phyloP scores from a whole-genome alignment of 305 asterid species.

The Lippia alba region DNA sequence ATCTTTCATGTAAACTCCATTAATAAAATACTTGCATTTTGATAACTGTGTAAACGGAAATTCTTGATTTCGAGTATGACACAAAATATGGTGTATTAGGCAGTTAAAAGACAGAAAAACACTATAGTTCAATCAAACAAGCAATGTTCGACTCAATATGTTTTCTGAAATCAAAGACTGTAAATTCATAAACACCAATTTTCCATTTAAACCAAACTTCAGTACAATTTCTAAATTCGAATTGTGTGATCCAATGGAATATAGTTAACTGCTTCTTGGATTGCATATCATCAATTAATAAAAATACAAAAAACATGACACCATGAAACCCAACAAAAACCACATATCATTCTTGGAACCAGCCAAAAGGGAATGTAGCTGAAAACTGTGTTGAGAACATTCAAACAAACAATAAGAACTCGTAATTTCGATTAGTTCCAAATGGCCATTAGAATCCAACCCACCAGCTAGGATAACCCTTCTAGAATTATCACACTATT shows the following conservation, averaged over 20 bases:
- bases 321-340: neutral
- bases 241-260: neutral
- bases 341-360: neutral
- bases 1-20: constrained; percentile 47
- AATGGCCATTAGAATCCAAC: neutral
- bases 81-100: neutral
- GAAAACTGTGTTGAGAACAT: neutral
- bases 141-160: neutral
- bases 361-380: neutral
- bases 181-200: neutral
- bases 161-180: neutral
- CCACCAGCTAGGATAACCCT: neutral
- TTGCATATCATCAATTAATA: neutral
- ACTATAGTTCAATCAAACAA: neutral
- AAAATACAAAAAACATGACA: neutral
- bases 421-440: neutral
- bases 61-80: neutral
- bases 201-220: neutral
- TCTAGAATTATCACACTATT: neutral
- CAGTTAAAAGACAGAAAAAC: neutral
- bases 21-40: constrained; percentile 25
- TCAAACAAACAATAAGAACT: neutral
- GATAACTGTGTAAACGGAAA: constrained; percentile 12
- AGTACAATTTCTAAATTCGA: neutral
- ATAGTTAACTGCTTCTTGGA: neutral